Evolutionary conservation across 2,329 filamentous ascomycete genomes (phyloP).

Genomic region (Arthroderma sp.): DNA sequence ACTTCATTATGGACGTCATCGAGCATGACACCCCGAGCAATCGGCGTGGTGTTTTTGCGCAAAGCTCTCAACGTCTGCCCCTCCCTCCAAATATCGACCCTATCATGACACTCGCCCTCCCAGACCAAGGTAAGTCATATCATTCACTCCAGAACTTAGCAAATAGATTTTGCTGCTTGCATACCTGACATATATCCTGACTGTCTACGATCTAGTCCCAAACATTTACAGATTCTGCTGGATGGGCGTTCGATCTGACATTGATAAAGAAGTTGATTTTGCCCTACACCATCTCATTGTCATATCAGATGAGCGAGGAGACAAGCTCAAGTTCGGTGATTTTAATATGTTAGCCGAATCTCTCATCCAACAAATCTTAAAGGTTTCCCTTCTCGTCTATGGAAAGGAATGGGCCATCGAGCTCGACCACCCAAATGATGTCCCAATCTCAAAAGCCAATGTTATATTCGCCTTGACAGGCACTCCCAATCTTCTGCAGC

Average conservation of each 20-base stretch:
- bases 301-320: slow-evolving; percentile 85
- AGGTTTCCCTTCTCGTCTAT: slow-evolving; percentile 68
- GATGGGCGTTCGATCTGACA: slow-evolving; percentile 66
- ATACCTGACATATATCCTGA: background rate
- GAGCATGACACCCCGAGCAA: slow-evolving; percentile 34
- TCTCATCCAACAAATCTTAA: slow-evolving; percentile 70
- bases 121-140: slow-evolving; percentile 4
- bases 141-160: background rate
- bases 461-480: slow-evolving; percentile 54
- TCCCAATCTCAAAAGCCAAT: slow-evolving; percentile 35
- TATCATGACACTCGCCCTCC: slow-evolving; percentile 2
- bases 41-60: slow-evolving; percentile 21
- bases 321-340: slow-evolving; percentile 90
- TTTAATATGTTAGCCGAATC: slow-evolving; percentile 82
- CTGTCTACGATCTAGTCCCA: slow-evolving; percentile 19
- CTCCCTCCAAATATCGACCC: slow-evolving; percentile 4
- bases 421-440: slow-evolving; percentile 46
- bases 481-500: slow-evolving; percentile 59
- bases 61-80: slow-evolving; percentile 3
- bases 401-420: slow-evolving; percentile 69
- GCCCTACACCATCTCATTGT: slow-evolving; percentile 88
- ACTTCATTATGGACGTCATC: slow-evolving; percentile 8
- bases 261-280: slow-evolving; percentile 77
- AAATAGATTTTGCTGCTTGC: background rate
- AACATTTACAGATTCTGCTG: slow-evolving; percentile 83